A percentile compares a stretch with the other conserved stretches of the same genome.
Conservation (phyloP, 192 early-diverging fungal genomes). For the Gaertneriomyces semiglobifer region DNA sequence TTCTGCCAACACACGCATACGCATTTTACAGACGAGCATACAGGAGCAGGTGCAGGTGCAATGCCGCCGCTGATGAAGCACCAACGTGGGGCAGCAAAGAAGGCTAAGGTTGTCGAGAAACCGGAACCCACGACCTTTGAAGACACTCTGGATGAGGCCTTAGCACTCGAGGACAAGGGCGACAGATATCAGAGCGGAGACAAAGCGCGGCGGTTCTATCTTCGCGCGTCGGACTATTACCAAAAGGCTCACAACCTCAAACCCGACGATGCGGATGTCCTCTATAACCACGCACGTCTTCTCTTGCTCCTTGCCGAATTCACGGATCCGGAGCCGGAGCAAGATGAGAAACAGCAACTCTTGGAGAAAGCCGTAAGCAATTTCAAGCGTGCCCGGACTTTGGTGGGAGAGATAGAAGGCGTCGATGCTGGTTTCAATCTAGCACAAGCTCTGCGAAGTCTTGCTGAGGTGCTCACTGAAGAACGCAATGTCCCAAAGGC, state of each 20-base stretch:
- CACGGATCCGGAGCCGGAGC: conserved; percentile 28
- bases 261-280: conserved; percentile 45
- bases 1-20: no score
- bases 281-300: conserved; percentile 64
- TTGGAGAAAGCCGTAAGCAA: conserved; percentile 53
- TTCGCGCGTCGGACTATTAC: conserved; percentile 64
- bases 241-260: conserved; percentile 50
- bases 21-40: no score
- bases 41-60: no score
- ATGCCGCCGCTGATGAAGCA: no score
- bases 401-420: conserved; percentile 45
- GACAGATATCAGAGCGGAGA: conserved; percentile 66
- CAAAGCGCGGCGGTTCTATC: conserved; percentile 66
- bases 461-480: conserved; percentile 52
- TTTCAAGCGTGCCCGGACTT: conserved; percentile 44
- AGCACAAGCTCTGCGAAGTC: conserved; percentile 59
- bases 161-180: conserved; percentile 47
- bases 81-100: neutral
- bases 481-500: conserved; percentile 41
- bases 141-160: conserved; percentile 24
- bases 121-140: conserved; percentile 2
- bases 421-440: conserved; percentile 67
- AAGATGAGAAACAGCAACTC: conserved; percentile 23
- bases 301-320: conserved; percentile 55
- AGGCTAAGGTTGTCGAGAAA: neutral